A percentile compares a stretch with the other conserved stretches of the same genome.
phyloP scores from a whole-genome alignment of 306 rosid species.

The Betula pendula region DNA sequence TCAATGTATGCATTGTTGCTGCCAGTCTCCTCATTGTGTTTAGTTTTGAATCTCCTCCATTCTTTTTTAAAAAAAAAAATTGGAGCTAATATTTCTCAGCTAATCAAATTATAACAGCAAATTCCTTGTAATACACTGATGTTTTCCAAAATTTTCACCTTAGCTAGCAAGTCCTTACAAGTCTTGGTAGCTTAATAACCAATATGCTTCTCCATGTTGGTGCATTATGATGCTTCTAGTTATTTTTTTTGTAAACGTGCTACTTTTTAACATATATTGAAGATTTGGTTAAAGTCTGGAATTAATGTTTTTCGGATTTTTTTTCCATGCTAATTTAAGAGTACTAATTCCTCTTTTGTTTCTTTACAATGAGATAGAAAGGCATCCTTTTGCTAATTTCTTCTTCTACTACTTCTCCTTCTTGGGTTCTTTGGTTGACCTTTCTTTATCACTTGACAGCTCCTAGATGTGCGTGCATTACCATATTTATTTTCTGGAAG shows the following conservation, averaged over 20 bases:
- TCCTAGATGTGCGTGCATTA: neutral
- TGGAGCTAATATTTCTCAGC: neutral
- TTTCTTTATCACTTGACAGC: neutral
- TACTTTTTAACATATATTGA: neutral
- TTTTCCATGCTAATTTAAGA: too few species aligned
- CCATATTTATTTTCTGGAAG: neutral
- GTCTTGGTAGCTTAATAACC: neutral
- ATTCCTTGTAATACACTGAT: neutral
- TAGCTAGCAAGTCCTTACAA: neutral
- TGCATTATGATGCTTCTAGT: neutral
- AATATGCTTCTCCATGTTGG: neutral
- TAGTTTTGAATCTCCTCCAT: neutral
- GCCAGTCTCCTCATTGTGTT: neutral
- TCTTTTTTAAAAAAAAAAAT: neutral
- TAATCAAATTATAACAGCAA: neutral
- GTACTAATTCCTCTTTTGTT: neutral
- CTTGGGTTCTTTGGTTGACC: neutral
- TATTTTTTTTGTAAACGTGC: neutral
- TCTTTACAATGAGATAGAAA: neutral
- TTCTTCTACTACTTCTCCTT: neutral
- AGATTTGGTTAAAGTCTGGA: neutral
- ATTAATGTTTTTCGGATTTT: neutral
- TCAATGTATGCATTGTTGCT: neutral
- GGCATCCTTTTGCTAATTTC: neutral
- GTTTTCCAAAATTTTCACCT: neutral